Evolutionary conservation across 306 rosid species (phyloP), one percentile per base, ranked within the genome.

Genomic region (Acacia crassicarpa): DNA sequence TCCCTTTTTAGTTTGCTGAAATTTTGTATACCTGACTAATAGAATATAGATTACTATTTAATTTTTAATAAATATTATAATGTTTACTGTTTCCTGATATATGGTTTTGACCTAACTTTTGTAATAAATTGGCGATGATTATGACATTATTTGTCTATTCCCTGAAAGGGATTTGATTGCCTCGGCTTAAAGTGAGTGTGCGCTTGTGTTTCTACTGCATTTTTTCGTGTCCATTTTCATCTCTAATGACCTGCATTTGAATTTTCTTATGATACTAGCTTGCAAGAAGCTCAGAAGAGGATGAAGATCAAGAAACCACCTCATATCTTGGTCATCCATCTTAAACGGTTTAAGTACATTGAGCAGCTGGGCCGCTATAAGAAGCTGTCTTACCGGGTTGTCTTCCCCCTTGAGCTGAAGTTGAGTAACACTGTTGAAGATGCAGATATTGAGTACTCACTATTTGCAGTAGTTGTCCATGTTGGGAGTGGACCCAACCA

Each of bases 251-350:
- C 62, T 53, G 80, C 61, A 40, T 23, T 65, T n/a, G 41, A 53
- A 76, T 65, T 48, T 85, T 76, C 80, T 87, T 87, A 19, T 84
- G 54, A 41, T 80, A 49, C 76, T 88, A 96, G 99, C 85, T 92
- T 96, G 93, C 99, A 96, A 92, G 99, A 96, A 84, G 99, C 99
- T 15, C 98, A 96, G 89, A 96, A 96, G 91, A 89, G 99, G 89
- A 96, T 96, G 99, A 96, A 96, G 89, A 96, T 96, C 79, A 96
- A 96, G 90, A 94, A 96, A 86, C 93, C 98, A 22, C 99, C 99
- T 11, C 97, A 92, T 70, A 88, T 94, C 84, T 87, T 96, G 88
- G 99, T 96, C 65, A 96, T 94, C 85, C 99, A 96, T 86, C 92
- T 96, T 71, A 96, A 96, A 92, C 97, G 99, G 83, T 96, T 96